A percentile compares a stretch with the other conserved stretches of the same genome.
These are phyloP conservation scores for Dactylellina cionopaga DNA, from an alignment of 2,329 filamentous ascomycete species.

Conservation along the genomic window DNA sequence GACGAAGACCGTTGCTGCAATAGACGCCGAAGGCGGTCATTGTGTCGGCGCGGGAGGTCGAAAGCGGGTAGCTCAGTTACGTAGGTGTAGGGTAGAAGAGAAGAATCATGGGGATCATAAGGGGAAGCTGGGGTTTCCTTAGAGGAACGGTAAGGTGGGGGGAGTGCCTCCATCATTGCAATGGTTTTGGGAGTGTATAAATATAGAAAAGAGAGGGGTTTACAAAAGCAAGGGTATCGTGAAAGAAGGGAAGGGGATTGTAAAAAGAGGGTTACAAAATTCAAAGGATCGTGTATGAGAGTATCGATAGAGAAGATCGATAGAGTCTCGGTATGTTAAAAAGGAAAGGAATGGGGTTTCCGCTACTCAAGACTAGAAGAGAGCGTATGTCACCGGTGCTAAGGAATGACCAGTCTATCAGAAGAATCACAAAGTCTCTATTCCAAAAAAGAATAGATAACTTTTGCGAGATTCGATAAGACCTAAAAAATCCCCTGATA, in stretches of 20 bases:
- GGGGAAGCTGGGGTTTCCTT: conserved; percentile 19
- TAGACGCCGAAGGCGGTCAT: conserved; percentile 39
- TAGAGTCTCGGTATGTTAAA: neutral
- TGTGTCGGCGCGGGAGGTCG: conserved; percentile 8
- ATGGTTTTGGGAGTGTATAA: neutral
- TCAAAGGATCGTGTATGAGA: neutral
- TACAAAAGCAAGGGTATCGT: neutral
- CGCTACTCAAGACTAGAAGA: neutral
- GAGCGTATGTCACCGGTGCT: neutral
- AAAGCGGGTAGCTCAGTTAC: conserved; percentile 5
- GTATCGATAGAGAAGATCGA: neutral
- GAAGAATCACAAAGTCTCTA: neutral
- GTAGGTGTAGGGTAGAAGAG: conserved; percentile 7
- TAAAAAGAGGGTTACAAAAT: neutral
- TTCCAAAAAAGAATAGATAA: neutral
- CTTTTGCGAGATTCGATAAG: too few species aligned
- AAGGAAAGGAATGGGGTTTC: conserved; percentile 23
- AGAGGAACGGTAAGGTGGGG: conserved; percentile 40
- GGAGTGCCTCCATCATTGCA: conserved; percentile 31
- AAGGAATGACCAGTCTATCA: neutral
- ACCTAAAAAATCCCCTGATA: too few species aligned
- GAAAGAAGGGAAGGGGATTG: neutral
- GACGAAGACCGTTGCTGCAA: conserved; percentile 35
- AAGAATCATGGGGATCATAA: conserved; percentile 22
- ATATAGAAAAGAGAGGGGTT: neutral